Evolutionary conservation across 2,329 filamentous ascomycete species (phyloP), one percentile per base, ranked within the genome.

Genomic region (Lasiodiplodia gonubiensis): DNA sequence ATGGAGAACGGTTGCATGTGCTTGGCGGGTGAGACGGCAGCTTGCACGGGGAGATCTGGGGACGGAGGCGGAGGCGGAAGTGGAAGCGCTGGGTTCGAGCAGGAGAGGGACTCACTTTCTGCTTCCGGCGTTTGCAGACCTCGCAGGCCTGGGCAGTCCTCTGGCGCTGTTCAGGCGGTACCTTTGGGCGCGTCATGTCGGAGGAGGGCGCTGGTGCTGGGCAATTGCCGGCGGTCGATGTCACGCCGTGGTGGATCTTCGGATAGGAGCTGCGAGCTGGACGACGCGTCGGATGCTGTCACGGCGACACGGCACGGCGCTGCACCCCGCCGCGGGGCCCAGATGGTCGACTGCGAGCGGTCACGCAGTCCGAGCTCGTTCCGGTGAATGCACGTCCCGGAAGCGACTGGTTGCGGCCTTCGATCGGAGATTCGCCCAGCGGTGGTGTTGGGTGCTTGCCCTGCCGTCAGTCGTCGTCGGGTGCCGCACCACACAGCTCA

Each of bases 81-180:
- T 33, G 59, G 42, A 51, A 51, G 42, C 10, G 39, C 16, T 33
- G 57, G 27, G 27, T 10, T 14, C 21, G 18, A 10, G 4, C 10
- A 12, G 42, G 39, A 46, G 39, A 60, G 23, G 33, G 55, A 39
- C 66, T 67, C 51, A 88, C 88, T 82, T 90, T 90, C 79, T 90
- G 88, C 76, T 90, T 90, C 69, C 88, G 84, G 68, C 84, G 83
- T 78, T 89, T 90, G 80, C 88, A 90, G 70, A 82, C 86, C 70
- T 89, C 86, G 75, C 88, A 90, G 49, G 88, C 88, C 71, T 87
- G 85, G 30, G 86, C 86, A 63, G 85, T 90, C 72, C 88, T 85
- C 77, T 88, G 85, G 70, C 88, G 84, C 76, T 88, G 86, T 70
- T 89, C 86, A 71, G 84, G 82, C 37, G 84, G 81, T 68, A 88